phyloP scores from a whole-genome alignment of 192 early-diverging fungal species.

The Gorgonomyces haynaldii region DNA sequence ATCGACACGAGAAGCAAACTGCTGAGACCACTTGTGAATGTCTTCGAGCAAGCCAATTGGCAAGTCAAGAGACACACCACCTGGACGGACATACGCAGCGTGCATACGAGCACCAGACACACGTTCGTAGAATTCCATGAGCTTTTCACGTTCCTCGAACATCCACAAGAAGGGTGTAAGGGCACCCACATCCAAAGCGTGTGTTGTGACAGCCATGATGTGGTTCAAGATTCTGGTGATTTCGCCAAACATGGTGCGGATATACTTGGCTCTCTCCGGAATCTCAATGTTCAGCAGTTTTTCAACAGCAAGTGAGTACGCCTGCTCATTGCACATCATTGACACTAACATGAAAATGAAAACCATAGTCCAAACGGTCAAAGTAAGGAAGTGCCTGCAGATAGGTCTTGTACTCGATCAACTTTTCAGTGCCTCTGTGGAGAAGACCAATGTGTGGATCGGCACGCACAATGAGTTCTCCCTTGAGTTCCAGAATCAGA shows the following conservation, averaged over 20 bases:
- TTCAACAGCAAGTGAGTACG: slow-evolving; percentile 93
- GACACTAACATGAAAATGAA: slow-evolving; percentile 41
- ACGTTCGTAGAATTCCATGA: slow-evolving; percentile 99
- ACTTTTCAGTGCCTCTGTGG: slow-evolving; percentile 96
- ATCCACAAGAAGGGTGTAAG: slow-evolving; percentile 97
- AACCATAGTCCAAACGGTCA: slow-evolving; percentile 88
- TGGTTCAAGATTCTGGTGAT: slow-evolving; percentile 97
- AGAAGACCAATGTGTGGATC: slow-evolving; percentile 96
- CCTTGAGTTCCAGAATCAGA: slow-evolving; percentile 85
- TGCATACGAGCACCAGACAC: slow-evolving; percentile 98
- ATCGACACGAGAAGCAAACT: slow-evolving; percentile 80
- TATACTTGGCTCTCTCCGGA: slow-evolving; percentile 82
- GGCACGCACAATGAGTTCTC: slow-evolving; percentile 81
- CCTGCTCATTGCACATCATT: slow-evolving; percentile 99
- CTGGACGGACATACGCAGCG: slow-evolving; percentile 91
- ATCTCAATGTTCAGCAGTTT: slow-evolving; percentile 97
- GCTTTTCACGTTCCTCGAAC: slow-evolving; percentile 98
- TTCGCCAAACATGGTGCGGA: slow-evolving; percentile 94
- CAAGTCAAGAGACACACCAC: slow-evolving; percentile 86
- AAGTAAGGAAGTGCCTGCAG: slow-evolving; percentile 97
- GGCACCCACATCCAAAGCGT: slow-evolving; percentile 96
- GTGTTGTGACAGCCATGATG: slow-evolving; percentile 93
- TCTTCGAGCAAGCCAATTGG: slow-evolving; percentile 90
- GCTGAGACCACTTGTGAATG: slow-evolving; percentile 87
- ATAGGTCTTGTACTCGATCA: slow-evolving; percentile 99